Evolutionary conservation across 1,284 basidiomycete species (phyloP).

Genomic region (Mycosarcoma maydis): DNA sequence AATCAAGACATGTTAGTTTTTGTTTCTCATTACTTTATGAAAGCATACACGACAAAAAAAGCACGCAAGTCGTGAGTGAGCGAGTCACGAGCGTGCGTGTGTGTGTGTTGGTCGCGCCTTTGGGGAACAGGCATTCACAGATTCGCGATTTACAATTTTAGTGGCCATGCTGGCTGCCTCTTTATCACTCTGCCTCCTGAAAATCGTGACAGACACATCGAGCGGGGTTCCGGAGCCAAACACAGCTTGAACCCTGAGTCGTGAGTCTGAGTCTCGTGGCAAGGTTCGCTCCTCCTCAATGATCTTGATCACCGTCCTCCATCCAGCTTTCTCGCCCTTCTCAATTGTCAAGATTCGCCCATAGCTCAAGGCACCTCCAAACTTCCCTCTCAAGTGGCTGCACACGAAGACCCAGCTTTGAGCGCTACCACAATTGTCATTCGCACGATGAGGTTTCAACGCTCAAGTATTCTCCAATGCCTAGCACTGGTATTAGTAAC

Average conservation of each 20-base stretch:
- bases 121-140: neutral
- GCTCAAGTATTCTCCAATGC: slow-evolving; percentile 23
- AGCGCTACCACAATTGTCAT: too few species aligned
- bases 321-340: too few species aligned
- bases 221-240: slow-evolving; percentile 26
- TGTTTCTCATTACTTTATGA: too few species aligned
- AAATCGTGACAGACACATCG: neutral
- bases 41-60: too few species aligned
- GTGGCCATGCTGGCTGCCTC: slow-evolving; percentile 12
- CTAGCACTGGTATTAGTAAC: slow-evolving; percentile 27
- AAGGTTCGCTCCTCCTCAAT: too few species aligned
- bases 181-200: too few species aligned
- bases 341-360: neutral
- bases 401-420: too few species aligned
- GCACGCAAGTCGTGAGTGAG: too few species aligned
- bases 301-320: too few species aligned
- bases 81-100: neutral
- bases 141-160: too few species aligned
- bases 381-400: neutral
- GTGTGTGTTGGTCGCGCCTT: slow-evolving; percentile 5
- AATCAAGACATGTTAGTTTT: slow-evolving; percentile 1
- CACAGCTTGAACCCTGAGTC: neutral
- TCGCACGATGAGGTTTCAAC: too few species aligned
- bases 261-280: too few species aligned
- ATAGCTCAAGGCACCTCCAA: neutral